phyloP scores from a whole-genome alignment of 2,329 filamentous ascomycete species.

The Monosporascus sp. region DNA sequence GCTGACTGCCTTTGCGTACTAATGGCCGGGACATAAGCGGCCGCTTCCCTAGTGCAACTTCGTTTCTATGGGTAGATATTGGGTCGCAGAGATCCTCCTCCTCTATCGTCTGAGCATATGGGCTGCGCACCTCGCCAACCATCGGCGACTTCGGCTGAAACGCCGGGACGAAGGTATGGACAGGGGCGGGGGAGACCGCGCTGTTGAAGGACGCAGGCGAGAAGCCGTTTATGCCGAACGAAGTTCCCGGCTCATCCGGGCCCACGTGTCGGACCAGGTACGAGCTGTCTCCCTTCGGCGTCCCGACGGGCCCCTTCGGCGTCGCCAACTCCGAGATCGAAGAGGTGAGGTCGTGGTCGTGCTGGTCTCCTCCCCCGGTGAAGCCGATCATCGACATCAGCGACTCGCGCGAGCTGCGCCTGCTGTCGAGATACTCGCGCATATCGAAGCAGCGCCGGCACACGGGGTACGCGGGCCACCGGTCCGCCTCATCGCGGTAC shows the following conservation, averaged over 20 bases:
- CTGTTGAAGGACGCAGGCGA: background rate
- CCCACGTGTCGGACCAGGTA: slow-evolving; percentile 26
- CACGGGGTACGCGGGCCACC: slow-evolving; percentile 33
- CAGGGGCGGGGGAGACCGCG: slow-evolving; percentile 21
- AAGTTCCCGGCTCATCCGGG: slow-evolving; percentile 27
- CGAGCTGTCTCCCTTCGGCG: slow-evolving; percentile 18
- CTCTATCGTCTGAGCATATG: slow-evolving; percentile 31
- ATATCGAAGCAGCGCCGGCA: slow-evolving; percentile 37
- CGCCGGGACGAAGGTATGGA: slow-evolving; percentile 18
- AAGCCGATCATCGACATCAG: slow-evolving; percentile 36
- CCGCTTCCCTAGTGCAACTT: slow-evolving; percentile 16
- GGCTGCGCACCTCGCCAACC: slow-evolving; percentile 30
- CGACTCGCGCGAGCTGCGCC: slow-evolving; percentile 36
- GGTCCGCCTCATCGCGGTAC: slow-evolving; percentile 33
- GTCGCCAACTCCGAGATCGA: slow-evolving; percentile 37
- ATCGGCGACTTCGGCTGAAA: slow-evolving; percentile 22
- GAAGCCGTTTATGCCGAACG: slow-evolving; percentile 19
- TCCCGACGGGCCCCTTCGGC: slow-evolving; percentile 18
- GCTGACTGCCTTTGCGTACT: slow-evolving; percentile 12
- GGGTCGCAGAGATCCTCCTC: slow-evolving; percentile 29
- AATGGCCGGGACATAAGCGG: slow-evolving; percentile 13
- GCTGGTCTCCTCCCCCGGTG: slow-evolving; percentile 21
- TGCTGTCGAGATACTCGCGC: slow-evolving; percentile 33
- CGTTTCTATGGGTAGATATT: slow-evolving; percentile 4
- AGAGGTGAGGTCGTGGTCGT: slow-evolving; percentile 34